phyloP scores from a whole-genome alignment of 306 rosid species.

The Spatholobus suberectus region DNA sequence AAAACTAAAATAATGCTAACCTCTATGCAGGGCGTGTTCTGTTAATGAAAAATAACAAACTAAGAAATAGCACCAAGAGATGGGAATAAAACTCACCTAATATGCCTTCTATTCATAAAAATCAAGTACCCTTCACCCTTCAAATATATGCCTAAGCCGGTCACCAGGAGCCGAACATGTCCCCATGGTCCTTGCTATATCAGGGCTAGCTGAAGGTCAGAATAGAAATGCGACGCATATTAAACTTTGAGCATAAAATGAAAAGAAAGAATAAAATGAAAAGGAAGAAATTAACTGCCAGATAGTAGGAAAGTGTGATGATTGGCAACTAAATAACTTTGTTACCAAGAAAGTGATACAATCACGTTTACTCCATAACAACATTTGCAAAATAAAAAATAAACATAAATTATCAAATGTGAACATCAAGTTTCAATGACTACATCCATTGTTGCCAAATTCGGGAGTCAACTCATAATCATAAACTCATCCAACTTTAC shows the following conservation, averaged over 20 bases:
- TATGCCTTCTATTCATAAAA: neutral
- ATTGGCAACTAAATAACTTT: neutral
- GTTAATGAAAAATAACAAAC: slow-evolving; percentile 1
- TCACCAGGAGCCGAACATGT: neutral
- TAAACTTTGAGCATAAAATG: neutral
- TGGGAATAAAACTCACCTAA: neutral
- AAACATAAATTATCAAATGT: neutral
- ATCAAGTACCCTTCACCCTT: slow-evolving; percentile 22
- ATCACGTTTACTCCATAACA: neutral
- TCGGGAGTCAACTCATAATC: neutral
- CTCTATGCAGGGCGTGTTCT: slow-evolving; percentile 3
- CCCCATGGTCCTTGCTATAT: neutral
- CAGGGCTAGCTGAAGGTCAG: neutral
- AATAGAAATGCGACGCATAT: slow-evolving; percentile 4
- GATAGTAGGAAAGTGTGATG: neutral
- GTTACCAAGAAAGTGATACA: neutral
- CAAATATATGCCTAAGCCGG: neutral
- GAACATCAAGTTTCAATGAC: neutral
- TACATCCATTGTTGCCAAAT: neutral
- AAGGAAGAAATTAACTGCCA: neutral
- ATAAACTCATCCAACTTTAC: too few relatives aligned
- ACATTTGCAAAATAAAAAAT: neutral
- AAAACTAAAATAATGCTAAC: slow-evolving; percentile 17
- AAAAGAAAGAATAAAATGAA: neutral
- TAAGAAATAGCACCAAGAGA: slow-evolving; percentile 1